Evolutionary conservation across 257 asterid genomes (phyloP).

Genomic region (Leptodermis oblonga): DNA sequence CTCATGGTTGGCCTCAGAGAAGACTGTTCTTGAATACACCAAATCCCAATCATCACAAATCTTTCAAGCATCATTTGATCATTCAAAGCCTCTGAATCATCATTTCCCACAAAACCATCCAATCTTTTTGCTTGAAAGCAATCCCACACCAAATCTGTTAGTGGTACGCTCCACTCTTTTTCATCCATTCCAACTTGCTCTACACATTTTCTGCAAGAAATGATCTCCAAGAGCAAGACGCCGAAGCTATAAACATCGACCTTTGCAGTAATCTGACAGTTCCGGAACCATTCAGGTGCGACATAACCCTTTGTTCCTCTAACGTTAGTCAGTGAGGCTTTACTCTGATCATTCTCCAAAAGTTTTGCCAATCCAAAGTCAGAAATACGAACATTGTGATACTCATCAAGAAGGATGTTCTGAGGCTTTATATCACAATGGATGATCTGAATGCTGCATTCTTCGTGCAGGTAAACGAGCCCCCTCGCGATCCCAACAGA

Average conservation of each 20-base stretch:
- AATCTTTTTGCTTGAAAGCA: slow-evolving; percentile 31
- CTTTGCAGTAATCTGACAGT: slow-evolving; percentile 24
- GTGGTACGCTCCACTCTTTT: slow-evolving; percentile 18
- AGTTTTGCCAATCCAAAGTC: slow-evolving; percentile 45
- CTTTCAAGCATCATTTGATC: slow-evolving; percentile 31
- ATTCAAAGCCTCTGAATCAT: slow-evolving; percentile 39
- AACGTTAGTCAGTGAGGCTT: slow-evolving; percentile 19
- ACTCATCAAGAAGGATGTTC: slow-evolving; percentile 38
- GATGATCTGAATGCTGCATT: slow-evolving; percentile 33
- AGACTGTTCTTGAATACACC: slow-evolving; percentile 67
- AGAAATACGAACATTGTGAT: slow-evolving; percentile 25
- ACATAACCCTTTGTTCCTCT: slow-evolving; percentile 43
- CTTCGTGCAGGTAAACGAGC: slow-evolving; percentile 38
- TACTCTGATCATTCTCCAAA: slow-evolving; percentile 29
- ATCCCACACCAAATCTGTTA: slow-evolving; percentile 52
- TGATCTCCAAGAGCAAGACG: slow-evolving; percentile 44
- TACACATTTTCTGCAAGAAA: slow-evolving; percentile 33
- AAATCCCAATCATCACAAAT: slow-evolving; percentile 50
- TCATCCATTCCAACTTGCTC: slow-evolving; percentile 23
- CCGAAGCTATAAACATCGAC: slow-evolving; percentile 60
- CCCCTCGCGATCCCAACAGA: slow-evolving; percentile 31
- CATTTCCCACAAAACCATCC: slow-evolving; percentile 31
- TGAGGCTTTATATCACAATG: slow-evolving; percentile 43
- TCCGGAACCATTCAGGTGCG: slow-evolving; percentile 44
- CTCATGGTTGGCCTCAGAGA: slow-evolving; percentile 54